Evolutionary conservation across 2,329 filamentous ascomycete genomes (phyloP), one percentile per base, ranked within the genome.

Genomic region (Monilinia aucupariae): DNA sequence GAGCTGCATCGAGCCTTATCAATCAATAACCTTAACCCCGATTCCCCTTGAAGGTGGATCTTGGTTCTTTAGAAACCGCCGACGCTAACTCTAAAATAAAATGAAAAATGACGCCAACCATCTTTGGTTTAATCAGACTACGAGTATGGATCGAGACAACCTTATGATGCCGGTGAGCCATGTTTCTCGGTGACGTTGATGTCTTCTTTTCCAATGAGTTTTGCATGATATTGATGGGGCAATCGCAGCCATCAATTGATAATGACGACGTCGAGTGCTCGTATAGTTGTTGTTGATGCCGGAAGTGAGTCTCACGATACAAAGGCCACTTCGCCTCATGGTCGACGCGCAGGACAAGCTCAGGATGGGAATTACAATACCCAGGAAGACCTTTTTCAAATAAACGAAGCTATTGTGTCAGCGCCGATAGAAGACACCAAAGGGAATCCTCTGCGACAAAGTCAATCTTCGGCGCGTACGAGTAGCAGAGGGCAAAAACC

Each of bases 351-450:
- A 32, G 27, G 12, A 30, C 27, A 27, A 13, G 50, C 30, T 7
- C 39, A 34, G 34, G 62, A 62, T 49, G 55, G 56, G 48, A 53
- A 48, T 30, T 76, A 79, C 64, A 71, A 77, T 67, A 66, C 74
- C 1, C 77, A 77, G 3, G 74, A 74, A 45, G 69, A 68, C 4
- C 78, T 78, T 62, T 72, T 66, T 47, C 78, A 78, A 62, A 71
- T 80, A 22, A 73, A 76, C 58, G 78, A 81, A 0, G 75, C 71
- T 9, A 75, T 78, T 20, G 72, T 76, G 48, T 78, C 80, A 5
- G 72, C 76, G 47, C 78, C 79, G 4, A 72, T 81, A 3, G 74
- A 79, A 60, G 78, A 78, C 64, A 75, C 68, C n/a, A 72, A 74
- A 50, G 75, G 76, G 59, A 72, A 67, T 54, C 66, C 63, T 22